Percentiles rank a stretch among this genome's conserved stretches.
phyloP scores from a whole-genome alignment of 208 protist genomes.

The Leishmania turanica region DNA sequence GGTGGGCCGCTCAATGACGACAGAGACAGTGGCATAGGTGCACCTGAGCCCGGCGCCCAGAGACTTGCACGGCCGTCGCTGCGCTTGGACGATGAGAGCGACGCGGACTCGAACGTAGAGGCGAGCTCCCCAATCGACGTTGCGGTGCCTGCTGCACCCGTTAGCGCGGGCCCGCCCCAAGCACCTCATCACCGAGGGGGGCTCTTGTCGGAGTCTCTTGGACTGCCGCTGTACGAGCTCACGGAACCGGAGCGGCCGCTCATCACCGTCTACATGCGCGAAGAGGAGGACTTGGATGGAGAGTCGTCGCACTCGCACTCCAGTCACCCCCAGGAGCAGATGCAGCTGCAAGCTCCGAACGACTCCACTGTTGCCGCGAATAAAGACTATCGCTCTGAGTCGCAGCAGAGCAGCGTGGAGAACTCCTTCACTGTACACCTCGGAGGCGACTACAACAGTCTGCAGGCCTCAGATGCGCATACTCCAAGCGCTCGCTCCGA shows the following conservation, averaged over 20 bases:
- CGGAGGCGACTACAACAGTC: neutral
- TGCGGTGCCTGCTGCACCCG: neutral
- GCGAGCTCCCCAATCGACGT: neutral
- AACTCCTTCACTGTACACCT: constrained; percentile 3
- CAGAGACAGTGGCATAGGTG: too few species aligned
- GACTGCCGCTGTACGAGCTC: constrained; percentile 10
- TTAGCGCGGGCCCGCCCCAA: neutral
- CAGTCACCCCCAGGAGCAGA: neutral
- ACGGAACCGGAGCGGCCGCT: constrained; percentile 7
- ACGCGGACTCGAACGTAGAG: neutral
- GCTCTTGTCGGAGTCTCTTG: constrained; percentile 1
- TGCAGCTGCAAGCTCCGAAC: neutral
- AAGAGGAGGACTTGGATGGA: neutral
- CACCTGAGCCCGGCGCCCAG: neutral
- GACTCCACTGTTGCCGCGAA: neutral
- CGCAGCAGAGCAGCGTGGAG: neutral
- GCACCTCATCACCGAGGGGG: neutral
- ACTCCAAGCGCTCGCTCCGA: neutral
- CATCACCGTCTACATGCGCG: constrained; percentile 16
- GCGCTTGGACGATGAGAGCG: neutral
- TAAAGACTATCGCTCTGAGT: too few species aligned
- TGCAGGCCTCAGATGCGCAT: neutral
- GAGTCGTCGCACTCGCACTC: neutral
- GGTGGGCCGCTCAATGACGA: neutral
- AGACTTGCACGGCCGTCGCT: neutral